Percentiles rank a stretch among this genome's conserved stretches.
phyloP scores from a whole-genome alignment of 2,329 filamentous ascomycete species.

The Mariannaea sp. region DNA sequence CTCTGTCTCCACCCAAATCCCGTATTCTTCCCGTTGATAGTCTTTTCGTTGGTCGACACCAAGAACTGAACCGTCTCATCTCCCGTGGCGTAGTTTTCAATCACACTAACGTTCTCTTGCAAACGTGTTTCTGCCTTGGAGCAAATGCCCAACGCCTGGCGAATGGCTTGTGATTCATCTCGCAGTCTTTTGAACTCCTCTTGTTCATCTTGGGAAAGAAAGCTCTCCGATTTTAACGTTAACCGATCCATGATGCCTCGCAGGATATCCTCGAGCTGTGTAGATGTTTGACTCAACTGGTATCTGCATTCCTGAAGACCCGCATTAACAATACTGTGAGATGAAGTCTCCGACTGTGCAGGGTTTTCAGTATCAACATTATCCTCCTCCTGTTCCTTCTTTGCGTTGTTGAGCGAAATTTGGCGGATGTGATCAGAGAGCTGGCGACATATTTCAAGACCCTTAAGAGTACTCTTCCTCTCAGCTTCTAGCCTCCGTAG shows the following conservation, averaged over 20 bases:
- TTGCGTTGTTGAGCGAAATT: too few species aligned
- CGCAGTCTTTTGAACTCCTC: constrained; percentile 14
- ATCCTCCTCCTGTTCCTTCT: too few species aligned
- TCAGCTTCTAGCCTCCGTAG: constrained; percentile 24
- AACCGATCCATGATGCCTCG: neutral
- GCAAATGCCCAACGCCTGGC: constrained; percentile 19
- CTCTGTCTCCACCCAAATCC: constrained; percentile 20
- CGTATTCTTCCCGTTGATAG: constrained; percentile 26
- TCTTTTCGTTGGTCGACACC: constrained; percentile 25
- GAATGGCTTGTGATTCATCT: constrained; percentile 19
- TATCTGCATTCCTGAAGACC: constrained; percentile 20
- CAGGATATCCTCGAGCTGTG: neutral
- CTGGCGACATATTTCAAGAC: constrained; percentile 26
- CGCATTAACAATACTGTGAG: constrained; percentile 9
- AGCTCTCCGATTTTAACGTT: neutral
- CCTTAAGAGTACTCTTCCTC: constrained; percentile 27
- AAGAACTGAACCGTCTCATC: constrained; percentile 28
- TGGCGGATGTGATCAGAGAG: constrained; percentile 28
- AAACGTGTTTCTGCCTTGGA: constrained; percentile 15
- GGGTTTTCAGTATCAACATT: too few species aligned
- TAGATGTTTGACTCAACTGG: constrained; percentile 1
- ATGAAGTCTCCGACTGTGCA: too few species aligned
- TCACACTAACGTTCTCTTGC: constrained; percentile 22
- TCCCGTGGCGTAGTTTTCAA: constrained; percentile 28
- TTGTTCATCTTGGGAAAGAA: neutral